A percentile compares a stretch with the other conserved stretches of the same genome.
phyloP scores from a whole-genome alignment of 257 asterid genomes.

The Solanum pennellii region DNA sequence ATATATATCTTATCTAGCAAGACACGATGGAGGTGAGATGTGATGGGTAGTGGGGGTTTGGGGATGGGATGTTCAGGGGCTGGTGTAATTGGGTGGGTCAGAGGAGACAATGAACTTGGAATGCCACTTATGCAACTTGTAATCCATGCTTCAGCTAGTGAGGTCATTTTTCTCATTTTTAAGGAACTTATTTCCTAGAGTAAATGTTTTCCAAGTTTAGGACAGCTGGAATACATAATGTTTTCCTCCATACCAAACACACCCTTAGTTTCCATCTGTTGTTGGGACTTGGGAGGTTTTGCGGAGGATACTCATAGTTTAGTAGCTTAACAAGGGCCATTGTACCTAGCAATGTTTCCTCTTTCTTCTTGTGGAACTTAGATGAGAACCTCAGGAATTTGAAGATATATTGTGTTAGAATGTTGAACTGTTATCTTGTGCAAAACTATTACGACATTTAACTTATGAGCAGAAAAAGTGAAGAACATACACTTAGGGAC shows the following conservation, averaged over 20 bases:
- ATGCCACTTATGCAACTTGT: neutral
- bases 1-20: neutral
- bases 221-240: no score
- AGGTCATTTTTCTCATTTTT: neutral
- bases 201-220: no score
- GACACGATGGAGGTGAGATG: neutral
- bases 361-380: neutral
- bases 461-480: neutral
- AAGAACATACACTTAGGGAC: neutral
- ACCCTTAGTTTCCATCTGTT: neutral
- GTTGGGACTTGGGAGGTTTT: neutral
- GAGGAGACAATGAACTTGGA: neutral
- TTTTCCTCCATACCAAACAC: no score
- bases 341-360: neutral
- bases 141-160: neutral
- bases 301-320: neutral
- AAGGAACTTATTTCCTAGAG: neutral
- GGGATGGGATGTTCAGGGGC: neutral
- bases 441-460: neutral
- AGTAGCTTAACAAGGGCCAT: neutral
- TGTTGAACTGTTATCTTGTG: neutral
- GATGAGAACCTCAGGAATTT: neutral
- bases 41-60: neutral
- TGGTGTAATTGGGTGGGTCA: neutral
- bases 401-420: neutral